Evolutionary conservation across 495 filamentous ascomycete species (phyloP).

Genomic region (Penicillium bialowiezense): DNA sequence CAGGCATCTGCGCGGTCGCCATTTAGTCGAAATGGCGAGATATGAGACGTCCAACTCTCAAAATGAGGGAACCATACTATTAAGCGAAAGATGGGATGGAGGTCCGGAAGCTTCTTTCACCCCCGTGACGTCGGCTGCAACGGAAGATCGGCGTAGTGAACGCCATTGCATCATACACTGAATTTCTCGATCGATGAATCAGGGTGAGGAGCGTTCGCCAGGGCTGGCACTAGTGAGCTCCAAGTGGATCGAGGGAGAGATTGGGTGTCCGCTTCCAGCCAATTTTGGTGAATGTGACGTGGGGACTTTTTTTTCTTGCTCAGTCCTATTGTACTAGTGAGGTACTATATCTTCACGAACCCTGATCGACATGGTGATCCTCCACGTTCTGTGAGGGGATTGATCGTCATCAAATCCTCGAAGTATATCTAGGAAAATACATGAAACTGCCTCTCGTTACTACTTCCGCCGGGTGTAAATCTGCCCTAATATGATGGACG

Average conservation of each 20-base stretch:
- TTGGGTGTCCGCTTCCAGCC: not conserved
- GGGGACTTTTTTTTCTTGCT: not conserved
- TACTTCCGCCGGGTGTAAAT: no score
- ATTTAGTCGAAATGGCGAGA: slow-evolving; percentile 17
- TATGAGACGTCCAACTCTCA: no score
- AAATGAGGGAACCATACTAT: slow-evolving; percentile 2
- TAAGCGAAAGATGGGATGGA: slow-evolving; percentile 22
- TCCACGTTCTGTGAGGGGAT: not conserved
- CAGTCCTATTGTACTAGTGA: no score
- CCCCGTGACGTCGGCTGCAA: slow-evolving; percentile 23
- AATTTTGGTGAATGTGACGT: slow-evolving; percentile 7
- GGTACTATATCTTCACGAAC: not conserved
- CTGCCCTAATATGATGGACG: no score
- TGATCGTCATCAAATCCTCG: not conserved
- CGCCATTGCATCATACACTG: slow-evolving; percentile 23
- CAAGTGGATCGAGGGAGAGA: not conserved
- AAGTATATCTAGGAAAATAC: no score
- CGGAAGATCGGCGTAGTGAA: slow-evolving; percentile 11
- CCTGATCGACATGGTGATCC: slow-evolving; percentile 1
- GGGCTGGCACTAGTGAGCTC: not conserved
- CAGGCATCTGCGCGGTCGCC: slow-evolving; percentile 32
- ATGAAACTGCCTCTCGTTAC: no score
- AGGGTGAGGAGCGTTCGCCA: no score
- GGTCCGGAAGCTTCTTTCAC: slow-evolving; percentile 28
- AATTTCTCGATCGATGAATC: slow-evolving; percentile 1